phyloP scores from a whole-genome alignment of 2,329 filamentous ascomycete species.

The Fusarium avenaceum region DNA sequence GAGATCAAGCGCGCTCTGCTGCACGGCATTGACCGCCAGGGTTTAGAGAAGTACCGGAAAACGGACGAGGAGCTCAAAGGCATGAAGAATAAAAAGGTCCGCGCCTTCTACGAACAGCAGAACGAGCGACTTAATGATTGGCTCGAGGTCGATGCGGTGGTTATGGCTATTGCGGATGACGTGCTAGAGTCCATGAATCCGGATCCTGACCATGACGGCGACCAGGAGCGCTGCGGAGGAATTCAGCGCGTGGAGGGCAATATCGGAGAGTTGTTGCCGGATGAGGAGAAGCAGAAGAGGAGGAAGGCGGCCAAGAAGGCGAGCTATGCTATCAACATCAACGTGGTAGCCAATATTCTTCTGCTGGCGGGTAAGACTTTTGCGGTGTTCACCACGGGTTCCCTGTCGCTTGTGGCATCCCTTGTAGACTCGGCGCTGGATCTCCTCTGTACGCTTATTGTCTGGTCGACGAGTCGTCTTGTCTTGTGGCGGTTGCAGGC shows the following conservation, averaged over 20 bases:
- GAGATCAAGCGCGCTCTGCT: conserved; percentile 52
- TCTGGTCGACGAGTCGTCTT: conserved; percentile 81
- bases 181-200: conserved; percentile 54
- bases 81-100: conserved; percentile 50
- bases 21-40: conserved; percentile 49
- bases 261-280: conserved; percentile 51
- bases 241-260: conserved; percentile 51
- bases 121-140: conserved; percentile 53
- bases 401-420: conserved; percentile 80
- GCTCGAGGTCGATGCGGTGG: conserved; percentile 54
- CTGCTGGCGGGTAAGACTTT: conserved; percentile 80
- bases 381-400: conserved; percentile 83
- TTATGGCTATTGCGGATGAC: conserved; percentile 53
- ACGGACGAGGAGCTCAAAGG: conserved; percentile 47
- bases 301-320: conserved; percentile 44
- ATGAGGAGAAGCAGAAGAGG: conserved; percentile 51
- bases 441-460: conserved; percentile 81
- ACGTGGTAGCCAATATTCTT: conserved; percentile 79
- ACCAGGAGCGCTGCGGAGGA: conserved; percentile 50
- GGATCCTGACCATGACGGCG: conserved; percentile 53
- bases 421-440: conserved; percentile 83
- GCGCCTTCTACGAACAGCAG: conserved; percentile 50
- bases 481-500: conserved; percentile 68
- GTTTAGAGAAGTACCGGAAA: conserved; percentile 51
- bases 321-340: conserved; percentile 81